Evolutionary conservation across 139 green algal genomes (phyloP).

Genomic region (Helicosporidium sp.): DNA sequence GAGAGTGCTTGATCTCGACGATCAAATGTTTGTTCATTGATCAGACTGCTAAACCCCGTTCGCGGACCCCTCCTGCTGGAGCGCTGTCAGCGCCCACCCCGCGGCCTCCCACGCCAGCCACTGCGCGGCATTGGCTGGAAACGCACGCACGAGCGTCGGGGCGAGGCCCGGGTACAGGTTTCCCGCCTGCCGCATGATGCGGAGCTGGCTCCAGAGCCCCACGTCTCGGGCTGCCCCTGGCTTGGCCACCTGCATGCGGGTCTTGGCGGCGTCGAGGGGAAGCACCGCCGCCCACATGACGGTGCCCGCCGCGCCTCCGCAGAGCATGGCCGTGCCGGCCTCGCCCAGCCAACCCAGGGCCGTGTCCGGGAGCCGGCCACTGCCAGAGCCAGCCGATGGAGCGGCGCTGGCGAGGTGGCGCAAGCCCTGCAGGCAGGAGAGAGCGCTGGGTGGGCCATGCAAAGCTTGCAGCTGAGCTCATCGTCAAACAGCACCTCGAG

Average conservation of each 20-base stretch:
- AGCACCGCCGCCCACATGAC: slow-evolving; percentile 32
- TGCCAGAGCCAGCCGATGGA: slow-evolving; percentile 3
- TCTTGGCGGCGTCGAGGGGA: slow-evolving; percentile 62
- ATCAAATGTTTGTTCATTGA: no score
- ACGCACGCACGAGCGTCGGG: slow-evolving; percentile 45
- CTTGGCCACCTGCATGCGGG: slow-evolving; percentile 44
- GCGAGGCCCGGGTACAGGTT: slow-evolving; percentile 38
- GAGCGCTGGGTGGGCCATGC: no score
- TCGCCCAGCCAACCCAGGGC: slow-evolving; percentile 15
- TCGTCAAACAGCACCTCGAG: no score
- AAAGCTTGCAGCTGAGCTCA: no score
- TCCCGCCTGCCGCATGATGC: slow-evolving; percentile 15
- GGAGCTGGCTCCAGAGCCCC: slow-evolving; percentile 27
- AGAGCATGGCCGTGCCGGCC: slow-evolving; percentile 29
- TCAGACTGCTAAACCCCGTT: no score
- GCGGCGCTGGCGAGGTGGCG: slow-evolving; percentile 8
- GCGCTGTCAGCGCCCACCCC: not conserved
- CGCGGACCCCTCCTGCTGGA: no score
- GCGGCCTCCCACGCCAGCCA: slow-evolving; percentile 5
- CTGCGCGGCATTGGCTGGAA: slow-evolving; percentile 63
- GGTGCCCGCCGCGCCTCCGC: slow-evolving; percentile 41
- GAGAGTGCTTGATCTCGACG: no score
- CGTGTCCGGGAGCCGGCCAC: no score
- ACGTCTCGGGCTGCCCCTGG: slow-evolving; percentile 32
- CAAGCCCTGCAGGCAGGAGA: slow-evolving; percentile 6